Conservation (phyloP, 2,329 filamentous ascomycete genomes). For the Cladophialophora bantiana region DNA sequence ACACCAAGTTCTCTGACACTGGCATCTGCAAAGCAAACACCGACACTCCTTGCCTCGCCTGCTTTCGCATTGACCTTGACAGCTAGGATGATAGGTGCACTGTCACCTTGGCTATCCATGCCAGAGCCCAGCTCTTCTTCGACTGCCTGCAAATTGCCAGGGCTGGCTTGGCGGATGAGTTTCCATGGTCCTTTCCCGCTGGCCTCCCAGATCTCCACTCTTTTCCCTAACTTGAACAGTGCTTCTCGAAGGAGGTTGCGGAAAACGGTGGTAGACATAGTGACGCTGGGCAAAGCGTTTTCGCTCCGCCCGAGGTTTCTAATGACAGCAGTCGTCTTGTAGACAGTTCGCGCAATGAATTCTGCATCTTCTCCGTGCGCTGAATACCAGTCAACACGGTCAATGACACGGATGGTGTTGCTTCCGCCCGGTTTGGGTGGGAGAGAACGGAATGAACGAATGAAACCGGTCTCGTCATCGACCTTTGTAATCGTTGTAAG, state of each 20-base stretch:
- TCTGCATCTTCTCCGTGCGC: constrained; percentile 59
- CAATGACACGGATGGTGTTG: constrained; percentile 83
- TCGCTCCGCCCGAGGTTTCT: constrained; percentile 85
- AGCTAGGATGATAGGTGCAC: constrained; percentile 90
- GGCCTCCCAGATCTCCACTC: constrained; percentile 88
- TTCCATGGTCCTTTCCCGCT: constrained; percentile 83
- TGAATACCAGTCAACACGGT: constrained; percentile 93
- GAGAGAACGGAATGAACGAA: constrained; percentile 92
- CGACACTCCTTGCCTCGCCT: constrained; percentile 81
- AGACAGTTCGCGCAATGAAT: constrained; percentile 70
- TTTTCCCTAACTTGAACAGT: constrained; percentile 87
- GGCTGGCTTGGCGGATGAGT: constrained; percentile 87
- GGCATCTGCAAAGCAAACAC: constrained; percentile 97
- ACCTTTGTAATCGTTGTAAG: constrained; percentile 62
- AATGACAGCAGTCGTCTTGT: constrained; percentile 96
- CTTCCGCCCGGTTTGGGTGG: constrained; percentile 69
- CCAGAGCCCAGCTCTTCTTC: constrained; percentile 85
- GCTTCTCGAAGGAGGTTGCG: constrained; percentile 94
- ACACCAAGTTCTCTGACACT: constrained; percentile 94
- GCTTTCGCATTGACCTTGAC: constrained; percentile 93
- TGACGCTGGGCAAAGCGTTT: constrained; percentile 88
- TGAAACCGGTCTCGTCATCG: constrained; percentile 96
- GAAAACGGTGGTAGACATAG: constrained; percentile 93
- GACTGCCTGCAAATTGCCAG: constrained; percentile 94
- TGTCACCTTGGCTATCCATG: constrained; percentile 60